These are phyloP conservation scores for Oidiodendron maius DNA, from an alignment of 495 filamentous ascomycete genomes.

Conservation along the genomic window DNA sequence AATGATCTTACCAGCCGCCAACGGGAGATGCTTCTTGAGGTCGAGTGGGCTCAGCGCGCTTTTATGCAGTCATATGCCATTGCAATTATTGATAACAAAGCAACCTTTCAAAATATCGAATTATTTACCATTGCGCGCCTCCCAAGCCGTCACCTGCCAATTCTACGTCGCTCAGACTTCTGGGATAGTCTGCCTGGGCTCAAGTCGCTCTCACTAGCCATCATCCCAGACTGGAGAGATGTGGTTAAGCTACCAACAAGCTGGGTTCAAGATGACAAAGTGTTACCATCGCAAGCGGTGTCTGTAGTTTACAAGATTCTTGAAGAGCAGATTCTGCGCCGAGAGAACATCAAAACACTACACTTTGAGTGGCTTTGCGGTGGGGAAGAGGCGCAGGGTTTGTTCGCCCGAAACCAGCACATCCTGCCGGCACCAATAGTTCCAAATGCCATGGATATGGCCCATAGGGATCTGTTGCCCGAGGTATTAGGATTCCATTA, in stretches of 20 bases:
- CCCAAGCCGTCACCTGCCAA: conserved; percentile 38
- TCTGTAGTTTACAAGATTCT: conserved; percentile 38
- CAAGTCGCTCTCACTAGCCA: conserved; percentile 34
- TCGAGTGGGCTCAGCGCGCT: conserved; percentile 50
- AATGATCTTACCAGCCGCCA: conserved; percentile 42
- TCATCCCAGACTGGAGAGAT: conserved; percentile 50
- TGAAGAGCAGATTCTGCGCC: conserved; percentile 28
- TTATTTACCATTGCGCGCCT: conserved; percentile 46
- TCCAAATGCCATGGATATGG: conserved; percentile 34
- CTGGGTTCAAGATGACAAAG: conserved; percentile 27
- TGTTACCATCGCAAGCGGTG: conserved; percentile 38
- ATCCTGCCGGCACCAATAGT: conserved; percentile 47
- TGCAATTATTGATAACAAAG: conserved; percentile 41
- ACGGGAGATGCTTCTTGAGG: conserved; percentile 51
- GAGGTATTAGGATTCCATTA: conserved; percentile 31
- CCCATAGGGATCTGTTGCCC: conserved; percentile 26
- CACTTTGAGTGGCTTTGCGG: conserved; percentile 51
- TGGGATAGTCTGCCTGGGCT: conserved; percentile 44
- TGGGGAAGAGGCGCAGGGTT: conserved; percentile 48
- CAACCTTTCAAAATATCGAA: conserved; percentile 33
- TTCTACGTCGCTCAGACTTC: conserved; percentile 40
- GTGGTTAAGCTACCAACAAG: conserved; percentile 33
- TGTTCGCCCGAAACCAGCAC: conserved; percentile 42
- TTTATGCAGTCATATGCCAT: conserved; percentile 51
- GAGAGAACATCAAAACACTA: conserved; percentile 38